These are phyloP conservation scores for Blakeslea trispora DNA, from an alignment of 371 early-diverging fungal genomes.

Conservation along the genomic window DNA sequence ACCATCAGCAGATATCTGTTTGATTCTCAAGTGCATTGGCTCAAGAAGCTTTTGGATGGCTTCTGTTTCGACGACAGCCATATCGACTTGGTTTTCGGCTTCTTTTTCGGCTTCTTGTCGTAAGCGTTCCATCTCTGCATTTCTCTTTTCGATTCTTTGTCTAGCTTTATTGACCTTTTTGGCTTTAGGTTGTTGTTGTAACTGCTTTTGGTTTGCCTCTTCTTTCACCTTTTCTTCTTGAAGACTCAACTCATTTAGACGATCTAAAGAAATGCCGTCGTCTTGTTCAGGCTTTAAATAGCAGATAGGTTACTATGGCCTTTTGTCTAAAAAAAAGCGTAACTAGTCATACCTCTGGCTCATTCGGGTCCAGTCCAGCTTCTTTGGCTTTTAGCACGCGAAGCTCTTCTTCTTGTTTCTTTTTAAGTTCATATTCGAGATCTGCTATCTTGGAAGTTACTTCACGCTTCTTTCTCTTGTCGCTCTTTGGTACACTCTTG, in stretches of 20 bases:
- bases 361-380: constrained; percentile 18
- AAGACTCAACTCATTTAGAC: constrained; percentile 37
- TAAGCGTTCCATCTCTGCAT: constrained; percentile 73
- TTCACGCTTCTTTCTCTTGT: constrained; percentile 90
- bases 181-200: constrained; percentile 14
- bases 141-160: constrained; percentile 69
- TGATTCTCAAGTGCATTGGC: constrained; percentile 46
- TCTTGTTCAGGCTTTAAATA: constrained; percentile 15
- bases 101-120: constrained; percentile 81
- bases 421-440: constrained; percentile 67
- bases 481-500: constrained; percentile 73
- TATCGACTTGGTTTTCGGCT: constrained; percentile 74
- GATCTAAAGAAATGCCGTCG: constrained; percentile 48
- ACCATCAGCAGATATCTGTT: constrained; percentile 77
- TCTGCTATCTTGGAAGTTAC: constrained; percentile 66
- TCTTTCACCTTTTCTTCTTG: constrained; percentile 27
- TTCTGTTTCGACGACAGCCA: constrained; percentile 70
- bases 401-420: constrained; percentile 72
- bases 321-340: too few species aligned
- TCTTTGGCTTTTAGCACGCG: constrained; percentile 32
- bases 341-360: constrained; percentile 23
- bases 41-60: constrained; percentile 62
- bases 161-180: constrained; percentile 72
- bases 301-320: neutral
- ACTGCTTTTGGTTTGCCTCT: neutral